These are phyloP conservation scores for Entonaema liquescens DNA, from an alignment of 495 filamentous ascomycete genomes.

Conservation along the genomic window DNA sequence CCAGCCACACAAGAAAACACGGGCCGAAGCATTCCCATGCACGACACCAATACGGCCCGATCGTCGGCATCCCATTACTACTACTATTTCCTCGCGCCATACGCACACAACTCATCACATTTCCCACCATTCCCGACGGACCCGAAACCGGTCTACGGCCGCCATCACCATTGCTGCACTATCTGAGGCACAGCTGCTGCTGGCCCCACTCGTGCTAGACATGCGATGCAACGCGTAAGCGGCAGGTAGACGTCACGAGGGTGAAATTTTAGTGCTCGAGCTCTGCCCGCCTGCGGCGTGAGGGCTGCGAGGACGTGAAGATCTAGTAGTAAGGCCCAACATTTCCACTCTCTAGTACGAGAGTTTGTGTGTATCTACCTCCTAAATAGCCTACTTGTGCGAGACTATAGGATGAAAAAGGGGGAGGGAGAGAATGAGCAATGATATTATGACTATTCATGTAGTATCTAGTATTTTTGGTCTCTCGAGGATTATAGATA, in stretches of 20 bases:
- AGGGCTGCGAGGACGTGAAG: no score
- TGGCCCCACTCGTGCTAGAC: slow-evolving; percentile 2
- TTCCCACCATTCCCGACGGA: neutral
- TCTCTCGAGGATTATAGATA: neutral
- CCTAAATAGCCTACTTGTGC: no score
- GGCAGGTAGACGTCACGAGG: slow-evolving; percentile 17
- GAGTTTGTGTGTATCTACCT: no score
- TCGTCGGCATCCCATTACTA: neutral
- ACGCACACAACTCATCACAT: neutral
- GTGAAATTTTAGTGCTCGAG: neutral
- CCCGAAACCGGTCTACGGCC: neutral
- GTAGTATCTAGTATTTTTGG: no score
- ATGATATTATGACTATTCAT: neutral
- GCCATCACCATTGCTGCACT: neutral
- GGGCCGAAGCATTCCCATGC: neutral
- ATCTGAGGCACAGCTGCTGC: neutral
- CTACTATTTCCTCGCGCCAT: neutral
- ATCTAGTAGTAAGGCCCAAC: no score
- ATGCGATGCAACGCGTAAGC: slow-evolving; percentile 36
- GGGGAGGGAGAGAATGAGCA: neutral
- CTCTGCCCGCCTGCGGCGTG: neutral
- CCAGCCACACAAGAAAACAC: neutral
- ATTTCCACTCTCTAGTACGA: no score
- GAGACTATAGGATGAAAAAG: neutral
- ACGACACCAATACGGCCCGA: neutral